A percentile compares a stretch with the other conserved stretches of the same genome.
These are phyloP conservation scores for Saturnispora saitoi DNA, from an alignment of 805 yeast genomes.

Conservation along the genomic window DNA sequence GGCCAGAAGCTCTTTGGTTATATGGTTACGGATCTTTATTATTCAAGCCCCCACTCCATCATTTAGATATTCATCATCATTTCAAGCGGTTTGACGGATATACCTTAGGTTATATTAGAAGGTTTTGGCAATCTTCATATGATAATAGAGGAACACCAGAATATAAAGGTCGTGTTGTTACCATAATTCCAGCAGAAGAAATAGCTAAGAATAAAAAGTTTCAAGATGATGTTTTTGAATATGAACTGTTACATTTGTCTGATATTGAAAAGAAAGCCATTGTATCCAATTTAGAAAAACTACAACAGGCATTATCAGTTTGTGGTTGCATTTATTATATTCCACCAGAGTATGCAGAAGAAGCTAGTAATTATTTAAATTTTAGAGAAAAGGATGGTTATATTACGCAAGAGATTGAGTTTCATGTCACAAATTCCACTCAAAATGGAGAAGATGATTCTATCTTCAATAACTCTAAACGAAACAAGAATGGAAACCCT, in stretches of 20 bases:
- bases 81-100: constrained; percentile 50
- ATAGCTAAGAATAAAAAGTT: constrained; percentile 35
- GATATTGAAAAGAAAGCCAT: constrained; percentile 14
- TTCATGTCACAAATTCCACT: constrained; percentile 34
- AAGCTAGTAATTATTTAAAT: constrained; percentile 64
- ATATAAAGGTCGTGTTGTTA: constrained; percentile 83
- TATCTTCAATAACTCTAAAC: constrained; percentile 24
- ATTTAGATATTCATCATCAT: constrained; percentile 30
- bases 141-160: constrained; percentile 89
- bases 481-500: constrained; percentile 30
- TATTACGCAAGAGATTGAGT: constrained; percentile 56
- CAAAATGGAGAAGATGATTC: constrained; percentile 12
- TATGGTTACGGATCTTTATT: constrained; percentile 87
- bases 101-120: constrained; percentile 63
- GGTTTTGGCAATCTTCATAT: constrained; percentile 87
- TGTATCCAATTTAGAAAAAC: constrained; percentile 12
- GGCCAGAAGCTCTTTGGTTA: constrained; percentile 51
- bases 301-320: constrained; percentile 42
- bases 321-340: constrained; percentile 85
- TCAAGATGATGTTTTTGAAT: constrained; percentile 32
- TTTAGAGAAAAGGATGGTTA: constrained; percentile 87
- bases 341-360: constrained; percentile 49
- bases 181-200: constrained; percentile 56
- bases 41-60: constrained; percentile 79
- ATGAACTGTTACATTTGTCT: constrained; percentile 18